Percentiles rank a stretch among this genome's conserved stretches.
These are phyloP conservation scores for Backusella mclennaniae DNA, from an alignment of 192 early-diverging fungal genomes.

Conservation along the genomic window DNA sequence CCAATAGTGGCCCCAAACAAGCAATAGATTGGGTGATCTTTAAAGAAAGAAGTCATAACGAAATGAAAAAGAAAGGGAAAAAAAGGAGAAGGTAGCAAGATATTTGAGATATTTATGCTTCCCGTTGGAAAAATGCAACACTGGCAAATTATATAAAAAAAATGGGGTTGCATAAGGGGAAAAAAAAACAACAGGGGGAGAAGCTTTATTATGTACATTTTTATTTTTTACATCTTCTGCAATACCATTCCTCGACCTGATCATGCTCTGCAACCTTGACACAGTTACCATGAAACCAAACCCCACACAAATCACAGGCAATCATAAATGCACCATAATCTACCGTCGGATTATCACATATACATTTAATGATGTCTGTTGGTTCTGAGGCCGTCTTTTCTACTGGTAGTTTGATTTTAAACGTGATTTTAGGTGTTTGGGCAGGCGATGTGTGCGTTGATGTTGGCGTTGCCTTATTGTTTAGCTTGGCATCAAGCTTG, in stretches of 20 bases:
- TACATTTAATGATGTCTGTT: conserved; percentile 51
- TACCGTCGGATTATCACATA: conserved; percentile 52
- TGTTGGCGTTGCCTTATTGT: background rate
- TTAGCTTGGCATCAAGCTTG: conserved; percentile 18
- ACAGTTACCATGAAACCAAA: conserved; percentile 66
- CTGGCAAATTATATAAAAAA: no score
- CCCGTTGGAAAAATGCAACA: no score
- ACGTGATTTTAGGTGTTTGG: conserved; percentile 32
- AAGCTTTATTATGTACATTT: background rate
- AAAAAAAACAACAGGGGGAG: background rate
- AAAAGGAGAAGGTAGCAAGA: background rate
- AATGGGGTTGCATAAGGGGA: no score
- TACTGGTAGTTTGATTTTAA: conserved; percentile 30
- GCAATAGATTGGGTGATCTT: background rate
- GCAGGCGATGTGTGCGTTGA: conserved; percentile 17
- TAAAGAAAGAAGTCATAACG: background rate
- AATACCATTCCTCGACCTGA: conserved; percentile 20
- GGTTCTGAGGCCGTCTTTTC: background rate
- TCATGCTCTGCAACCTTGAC: conserved; percentile 40
- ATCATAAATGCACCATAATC: conserved; percentile 67
- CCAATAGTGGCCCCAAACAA: background rate
- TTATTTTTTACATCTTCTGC: conserved; percentile 6
- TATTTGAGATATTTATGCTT: background rate
- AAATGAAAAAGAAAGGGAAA: background rate
- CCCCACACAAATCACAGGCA: conserved; percentile 57